Percentiles rank a stretch among this genome's conserved stretches.
Conservation (phyloP, 768 basidiomycete species). For the Arthromyces matolae region DNA sequence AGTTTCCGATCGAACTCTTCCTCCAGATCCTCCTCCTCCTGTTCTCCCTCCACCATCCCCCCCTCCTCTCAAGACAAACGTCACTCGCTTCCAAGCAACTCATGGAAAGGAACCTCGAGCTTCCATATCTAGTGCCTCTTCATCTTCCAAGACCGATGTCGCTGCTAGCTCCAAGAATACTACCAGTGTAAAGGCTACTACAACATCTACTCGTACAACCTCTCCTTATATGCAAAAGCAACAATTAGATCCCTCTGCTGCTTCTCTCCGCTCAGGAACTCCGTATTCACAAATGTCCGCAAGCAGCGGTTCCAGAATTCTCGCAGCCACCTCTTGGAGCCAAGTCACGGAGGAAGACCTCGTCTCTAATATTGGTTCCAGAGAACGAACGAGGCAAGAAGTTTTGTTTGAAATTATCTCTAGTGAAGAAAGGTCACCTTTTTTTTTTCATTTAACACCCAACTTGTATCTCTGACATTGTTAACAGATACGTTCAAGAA, state of each 20-base stretch:
- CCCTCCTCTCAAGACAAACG: slow-evolving; percentile 55
- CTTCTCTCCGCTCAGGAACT: slow-evolving; percentile 74
- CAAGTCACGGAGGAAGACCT: slow-evolving; percentile 93
- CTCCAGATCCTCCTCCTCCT: slow-evolving; percentile 37
- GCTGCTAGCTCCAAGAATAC: slow-evolving; percentile 36
- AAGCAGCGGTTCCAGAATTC: slow-evolving; percentile 63
- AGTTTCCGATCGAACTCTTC: slow-evolving; percentile 50
- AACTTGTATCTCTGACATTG: slow-evolving; percentile 9
- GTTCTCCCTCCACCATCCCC: slow-evolving; percentile 23
- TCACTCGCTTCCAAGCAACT: slow-evolving; percentile 74
- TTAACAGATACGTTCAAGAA: slow-evolving; percentile 83
- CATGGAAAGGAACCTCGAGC: slow-evolving; percentile 70
- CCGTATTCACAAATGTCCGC: slow-evolving; percentile 80
- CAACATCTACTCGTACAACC: slow-evolving; percentile 62
- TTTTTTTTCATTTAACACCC: slow-evolving; percentile 3
- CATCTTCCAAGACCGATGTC: slow-evolving; percentile 63
- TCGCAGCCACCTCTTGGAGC: slow-evolving; percentile 84
- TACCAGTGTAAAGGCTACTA: slow-evolving; percentile 44
- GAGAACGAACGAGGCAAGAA: slow-evolving; percentile 93
- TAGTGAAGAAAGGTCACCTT: slow-evolving; percentile 82
- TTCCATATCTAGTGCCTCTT: slow-evolving; percentile 60
- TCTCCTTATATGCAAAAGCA: slow-evolving; percentile 55
- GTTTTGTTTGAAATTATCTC: slow-evolving; percentile 96
- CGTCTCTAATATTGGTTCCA: slow-evolving; percentile 87
- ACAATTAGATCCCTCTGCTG: slow-evolving; percentile 45